Conservation (phyloP, 352 stramenopile species). For the Phytophthora sp. region DNA sequence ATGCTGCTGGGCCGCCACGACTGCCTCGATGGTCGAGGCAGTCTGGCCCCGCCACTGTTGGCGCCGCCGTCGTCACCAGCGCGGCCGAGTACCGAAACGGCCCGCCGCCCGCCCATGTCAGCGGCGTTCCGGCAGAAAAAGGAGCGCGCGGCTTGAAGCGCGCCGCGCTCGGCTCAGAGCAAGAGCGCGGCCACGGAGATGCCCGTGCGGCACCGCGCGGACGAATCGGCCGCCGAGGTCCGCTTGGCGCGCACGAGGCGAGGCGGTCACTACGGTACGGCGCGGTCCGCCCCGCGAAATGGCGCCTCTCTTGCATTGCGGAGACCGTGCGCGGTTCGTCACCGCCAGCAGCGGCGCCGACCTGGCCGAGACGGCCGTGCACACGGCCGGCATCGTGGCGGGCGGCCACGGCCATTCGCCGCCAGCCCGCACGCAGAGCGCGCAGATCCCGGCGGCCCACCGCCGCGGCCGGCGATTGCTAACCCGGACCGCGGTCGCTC, state of each 20-base stretch:
- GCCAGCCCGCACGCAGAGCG: not conserved
- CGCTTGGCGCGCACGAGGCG: constrained; percentile 2
- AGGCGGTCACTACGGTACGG: constrained; percentile 2
- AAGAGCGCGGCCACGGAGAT: constrained; percentile 37
- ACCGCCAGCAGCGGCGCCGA: not conserved
- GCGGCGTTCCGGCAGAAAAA: constrained; percentile 25
- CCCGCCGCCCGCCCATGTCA: constrained; percentile 20
- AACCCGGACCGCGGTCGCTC: not conserved
- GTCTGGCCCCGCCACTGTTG: too few relatives aligned
- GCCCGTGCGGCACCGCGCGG: constrained; percentile 3
- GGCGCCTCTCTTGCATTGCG: constrained; percentile 29
- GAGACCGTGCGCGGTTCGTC: constrained; percentile 28
- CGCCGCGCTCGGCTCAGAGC: constrained; percentile 1
- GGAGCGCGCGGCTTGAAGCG: not conserved
- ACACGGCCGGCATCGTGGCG: not conserved
- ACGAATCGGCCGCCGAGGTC: constrained; percentile 6
- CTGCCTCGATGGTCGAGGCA: too few relatives aligned
- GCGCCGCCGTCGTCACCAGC: too few relatives aligned
- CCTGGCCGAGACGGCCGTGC: not conserved
- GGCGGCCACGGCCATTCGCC: not conserved
- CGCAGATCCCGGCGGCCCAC: not conserved
- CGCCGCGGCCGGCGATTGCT: not conserved
- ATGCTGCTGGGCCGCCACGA: too few relatives aligned
- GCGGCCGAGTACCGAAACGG: too few relatives aligned
- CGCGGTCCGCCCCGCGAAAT: constrained; percentile 21